Percentiles rank a stretch among this genome's conserved stretches.
Evolutionary conservation across 75 land plant species (phyloP).

Genomic region (Pinus tabuliformis): DNA sequence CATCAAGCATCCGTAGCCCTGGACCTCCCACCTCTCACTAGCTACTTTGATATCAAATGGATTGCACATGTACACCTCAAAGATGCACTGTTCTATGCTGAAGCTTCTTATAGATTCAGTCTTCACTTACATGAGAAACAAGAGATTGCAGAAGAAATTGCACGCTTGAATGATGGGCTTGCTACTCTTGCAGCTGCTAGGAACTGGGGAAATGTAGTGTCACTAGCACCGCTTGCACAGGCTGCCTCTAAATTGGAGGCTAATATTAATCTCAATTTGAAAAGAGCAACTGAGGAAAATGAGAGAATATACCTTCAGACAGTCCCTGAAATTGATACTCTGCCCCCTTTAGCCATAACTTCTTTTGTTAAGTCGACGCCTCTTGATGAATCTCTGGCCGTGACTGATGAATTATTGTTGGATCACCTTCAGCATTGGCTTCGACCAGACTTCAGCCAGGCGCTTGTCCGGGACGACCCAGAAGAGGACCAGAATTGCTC

Average conservation of each 20-base stretch:
- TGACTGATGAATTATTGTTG: slow-evolving; percentile 87
- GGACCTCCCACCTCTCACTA: slow-evolving; percentile 65
- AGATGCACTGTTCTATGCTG: no score
- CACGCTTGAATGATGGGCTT: slow-evolving; percentile 71
- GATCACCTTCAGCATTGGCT: slow-evolving; percentile 23
- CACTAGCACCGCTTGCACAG: slow-evolving; percentile 68
- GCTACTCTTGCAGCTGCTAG: slow-evolving; percentile 65
- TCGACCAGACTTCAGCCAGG: no score
- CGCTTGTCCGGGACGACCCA: no score
- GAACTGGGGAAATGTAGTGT: slow-evolving; percentile 71
- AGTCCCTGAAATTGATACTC: slow-evolving; percentile 63
- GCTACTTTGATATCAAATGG: slow-evolving; percentile 93
- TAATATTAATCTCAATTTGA: slow-evolving; percentile 71
- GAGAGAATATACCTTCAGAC: slow-evolving; percentile 96
- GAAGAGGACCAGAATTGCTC: no score
- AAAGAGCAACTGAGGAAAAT: slow-evolving; percentile 92
- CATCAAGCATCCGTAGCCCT: slow-evolving; percentile 31
- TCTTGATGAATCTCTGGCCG: slow-evolving; percentile 76
- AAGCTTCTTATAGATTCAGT: slow-evolving; percentile 1
- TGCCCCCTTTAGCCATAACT: slow-evolving; percentile 74
- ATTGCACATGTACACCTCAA: slow-evolving; percentile 22
- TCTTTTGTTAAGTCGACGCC: slow-evolving; percentile 78
- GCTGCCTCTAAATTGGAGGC: slow-evolving; percentile 66
- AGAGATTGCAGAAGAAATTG: slow-evolving; percentile 98
- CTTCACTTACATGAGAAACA: slow-evolving; percentile 89